These are phyloP conservation scores for Phascolomyces articulosus DNA, from an alignment of 371 early-diverging fungal genomes.

Conservation along the genomic window DNA sequence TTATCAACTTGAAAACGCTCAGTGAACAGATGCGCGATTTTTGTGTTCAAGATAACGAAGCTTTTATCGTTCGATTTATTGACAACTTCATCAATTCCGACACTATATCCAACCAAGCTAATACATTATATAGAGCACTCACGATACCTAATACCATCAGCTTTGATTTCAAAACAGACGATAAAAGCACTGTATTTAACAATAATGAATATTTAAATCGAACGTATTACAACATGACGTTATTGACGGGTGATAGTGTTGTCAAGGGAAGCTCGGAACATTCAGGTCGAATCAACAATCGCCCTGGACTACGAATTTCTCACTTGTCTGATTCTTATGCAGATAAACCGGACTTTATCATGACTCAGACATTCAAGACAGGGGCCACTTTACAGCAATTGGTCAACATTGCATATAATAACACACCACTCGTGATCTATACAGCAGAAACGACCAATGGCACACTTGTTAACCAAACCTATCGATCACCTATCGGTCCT, in stretches of 20 bases:
- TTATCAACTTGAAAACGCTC: constrained; percentile 22
- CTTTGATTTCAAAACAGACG: constrained; percentile 26
- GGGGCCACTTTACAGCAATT: constrained; percentile 33
- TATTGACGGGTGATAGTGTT: constrained; percentile 37
- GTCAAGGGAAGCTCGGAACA: constrained; percentile 9
- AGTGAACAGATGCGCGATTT: constrained; percentile 45
- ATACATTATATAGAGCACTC: constrained; percentile 39
- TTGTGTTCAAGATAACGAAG: constrained; percentile 40
- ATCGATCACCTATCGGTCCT: constrained; percentile 49
- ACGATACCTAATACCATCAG: constrained; percentile 31
- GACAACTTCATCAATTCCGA: constrained; percentile 28
- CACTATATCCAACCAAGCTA: constrained; percentile 31
- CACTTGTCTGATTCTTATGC: constrained; percentile 40
- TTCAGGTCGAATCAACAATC: constrained; percentile 29
- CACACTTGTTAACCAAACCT: constrained; percentile 17
- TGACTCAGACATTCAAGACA: constrained; percentile 31
- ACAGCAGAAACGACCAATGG: constrained; percentile 19
- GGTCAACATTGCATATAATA: constrained; percentile 23
- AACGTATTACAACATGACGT: constrained; percentile 37
- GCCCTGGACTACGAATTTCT: constrained; percentile 43
- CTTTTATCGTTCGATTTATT: constrained; percentile 49
- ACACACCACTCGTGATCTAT: constrained; percentile 29
- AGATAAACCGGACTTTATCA: constrained; percentile 42
- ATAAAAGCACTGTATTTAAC: constrained; percentile 38
- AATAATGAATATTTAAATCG: constrained; percentile 32